A percentile compares a stretch with the other conserved stretches of the same genome.
These are phyloP conservation scores for Oemleria cerasiformis DNA, from an alignment of 306 rosid species.

Conservation along the genomic window DNA sequence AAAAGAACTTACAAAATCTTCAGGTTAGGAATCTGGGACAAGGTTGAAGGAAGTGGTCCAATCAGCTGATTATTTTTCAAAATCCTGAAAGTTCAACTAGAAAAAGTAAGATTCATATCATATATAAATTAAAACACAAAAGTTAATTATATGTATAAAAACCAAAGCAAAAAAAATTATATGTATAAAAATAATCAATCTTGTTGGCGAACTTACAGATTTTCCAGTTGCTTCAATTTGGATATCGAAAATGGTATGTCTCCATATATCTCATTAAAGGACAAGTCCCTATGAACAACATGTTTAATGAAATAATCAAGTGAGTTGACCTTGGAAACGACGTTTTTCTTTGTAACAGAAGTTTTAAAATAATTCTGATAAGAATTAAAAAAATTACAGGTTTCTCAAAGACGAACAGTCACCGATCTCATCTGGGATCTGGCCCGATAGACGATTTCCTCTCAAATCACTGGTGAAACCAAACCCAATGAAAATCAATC, in stretches of 20 bases:
- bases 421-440: slow-evolving; percentile 99
- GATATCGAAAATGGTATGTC: slow-evolving; percentile 95
- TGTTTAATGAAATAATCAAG: neutral
- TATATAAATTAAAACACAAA: neutral
- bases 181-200: neutral
- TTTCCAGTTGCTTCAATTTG: slow-evolving; percentile 80
- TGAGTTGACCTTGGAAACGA: neutral
- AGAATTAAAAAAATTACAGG: slow-evolving; percentile 48
- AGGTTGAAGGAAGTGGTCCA: slow-evolving; percentile 93
- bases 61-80: slow-evolving; percentile 77
- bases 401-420: slow-evolving; percentile 67
- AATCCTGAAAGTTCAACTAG: slow-evolving; percentile 38
- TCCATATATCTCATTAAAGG: slow-evolving; percentile 76
- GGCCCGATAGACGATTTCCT: slow-evolving; percentile 81
- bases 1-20: slow-evolving; percentile 70
- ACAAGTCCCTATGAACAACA: slow-evolving; percentile 54
- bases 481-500: slow-evolving; percentile 1
- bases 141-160: neutral
- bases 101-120: neutral
- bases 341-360: neutral
- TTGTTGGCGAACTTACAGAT: slow-evolving; percentile 56
- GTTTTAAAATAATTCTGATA: neutral
- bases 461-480: slow-evolving; percentile 65
- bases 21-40: slow-evolving; percentile 97
- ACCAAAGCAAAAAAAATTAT: too few species aligned